Conservation (phyloP, 495 filamentous ascomycete genomes). For the Antarctomyces pellizariae region DNA sequence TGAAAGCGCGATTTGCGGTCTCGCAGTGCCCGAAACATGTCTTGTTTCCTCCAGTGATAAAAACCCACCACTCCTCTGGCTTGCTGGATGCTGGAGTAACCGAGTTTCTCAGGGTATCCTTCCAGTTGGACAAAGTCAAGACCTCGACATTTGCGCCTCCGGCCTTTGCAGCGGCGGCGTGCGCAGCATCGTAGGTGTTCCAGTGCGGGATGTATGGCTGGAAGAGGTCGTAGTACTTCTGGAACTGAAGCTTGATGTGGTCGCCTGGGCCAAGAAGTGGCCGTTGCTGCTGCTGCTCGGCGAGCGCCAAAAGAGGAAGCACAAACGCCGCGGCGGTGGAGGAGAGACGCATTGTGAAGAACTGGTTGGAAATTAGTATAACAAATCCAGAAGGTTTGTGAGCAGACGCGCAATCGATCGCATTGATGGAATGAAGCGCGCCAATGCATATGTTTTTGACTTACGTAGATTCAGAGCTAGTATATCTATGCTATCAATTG, state of each 20-base stretch:
- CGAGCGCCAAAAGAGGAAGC: constrained; percentile 45
- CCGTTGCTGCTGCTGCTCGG: constrained; percentile 50
- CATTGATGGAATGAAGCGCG: constrained; percentile 1
- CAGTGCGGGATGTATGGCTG: constrained; percentile 32
- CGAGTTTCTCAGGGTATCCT: constrained; percentile 36
- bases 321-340: constrained; percentile 31
- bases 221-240: constrained; percentile 38
- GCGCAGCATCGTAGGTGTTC: constrained; percentile 15
- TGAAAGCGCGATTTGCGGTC: constrained; percentile 23
- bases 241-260: constrained; percentile 22
- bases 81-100: constrained; percentile 26
- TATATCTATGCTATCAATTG: too few species aligned
- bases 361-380: constrained; percentile 3
- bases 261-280: constrained; percentile 26
- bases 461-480: too few species aligned
- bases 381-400: not conserved
- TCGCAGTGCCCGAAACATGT: constrained; percentile 48
- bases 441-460: too few species aligned
- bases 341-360: constrained; percentile 44
- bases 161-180: constrained; percentile 24
- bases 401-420: not conserved
- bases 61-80: constrained; percentile 60
- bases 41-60: constrained; percentile 66
- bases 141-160: constrained; percentile 28
- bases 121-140: constrained; percentile 53